Evolutionary conservation across 257 asterid species (phyloP).

Genomic region (Scutellaria galericulata): DNA sequence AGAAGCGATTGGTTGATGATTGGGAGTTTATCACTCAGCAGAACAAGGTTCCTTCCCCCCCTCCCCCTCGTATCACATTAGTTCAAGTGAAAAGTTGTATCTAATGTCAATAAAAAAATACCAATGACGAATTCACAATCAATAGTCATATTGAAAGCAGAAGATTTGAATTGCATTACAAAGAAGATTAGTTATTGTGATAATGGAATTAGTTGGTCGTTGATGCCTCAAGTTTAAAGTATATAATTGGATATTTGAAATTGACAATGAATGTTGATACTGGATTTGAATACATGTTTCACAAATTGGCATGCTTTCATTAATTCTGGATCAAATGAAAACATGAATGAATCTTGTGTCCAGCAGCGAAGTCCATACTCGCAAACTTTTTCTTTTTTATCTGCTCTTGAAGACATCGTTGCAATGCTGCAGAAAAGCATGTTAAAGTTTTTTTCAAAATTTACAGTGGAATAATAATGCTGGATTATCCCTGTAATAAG

Average conservation of each 20-base stretch:
- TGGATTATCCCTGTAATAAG: not conserved
- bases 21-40: constrained; percentile 84
- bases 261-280: too few species aligned
- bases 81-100: not conserved
- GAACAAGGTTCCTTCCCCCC: constrained; percentile 61
- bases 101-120: not conserved
- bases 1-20: constrained; percentile 80
- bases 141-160: too few species aligned
- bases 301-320: constrained; percentile 11
- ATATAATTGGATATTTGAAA: too few species aligned
- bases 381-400: not conserved
- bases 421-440: not conserved
- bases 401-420: not conserved
- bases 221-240: too few species aligned
- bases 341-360: constrained; percentile 14
- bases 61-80: not conserved
- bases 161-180: too few species aligned
- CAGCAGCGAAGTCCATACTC: not conserved
- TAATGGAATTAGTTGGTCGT: too few species aligned
- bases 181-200: too few species aligned
- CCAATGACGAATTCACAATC: not conserved
- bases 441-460: not conserved
- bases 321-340: not conserved
- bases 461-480: not conserved
- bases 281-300: constrained; percentile 12